phyloP scores from a whole-genome alignment of 1,284 basidiomycete genomes.

The Microbotryum intermedium region DNA sequence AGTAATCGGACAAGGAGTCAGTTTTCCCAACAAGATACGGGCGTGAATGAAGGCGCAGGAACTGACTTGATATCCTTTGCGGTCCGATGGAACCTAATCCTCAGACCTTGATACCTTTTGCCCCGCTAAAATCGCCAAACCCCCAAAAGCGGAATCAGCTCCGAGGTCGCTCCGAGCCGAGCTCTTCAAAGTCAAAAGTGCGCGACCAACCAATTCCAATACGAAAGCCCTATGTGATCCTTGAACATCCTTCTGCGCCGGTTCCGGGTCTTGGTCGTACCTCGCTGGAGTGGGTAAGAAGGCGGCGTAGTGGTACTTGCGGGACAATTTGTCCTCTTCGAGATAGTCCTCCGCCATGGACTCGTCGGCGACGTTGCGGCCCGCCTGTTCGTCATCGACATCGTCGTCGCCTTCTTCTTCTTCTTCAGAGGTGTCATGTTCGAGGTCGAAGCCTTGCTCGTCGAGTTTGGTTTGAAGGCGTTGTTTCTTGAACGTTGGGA shows the following conservation, averaged over 20 bases:
- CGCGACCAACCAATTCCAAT: slow-evolving; percentile 4
- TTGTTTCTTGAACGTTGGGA: neutral
- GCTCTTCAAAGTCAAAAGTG: neutral
- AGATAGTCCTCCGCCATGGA: slow-evolving; percentile 8
- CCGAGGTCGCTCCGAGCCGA: neutral
- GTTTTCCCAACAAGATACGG: no score
- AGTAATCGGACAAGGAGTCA: no score
- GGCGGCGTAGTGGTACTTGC: neutral
- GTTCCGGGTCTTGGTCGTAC: neutral
- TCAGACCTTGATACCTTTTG: slow-evolving; percentile 1
- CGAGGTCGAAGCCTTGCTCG: neutral
- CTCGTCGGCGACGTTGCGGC: neutral
- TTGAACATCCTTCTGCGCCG: neutral
- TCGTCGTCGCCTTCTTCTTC: neutral
- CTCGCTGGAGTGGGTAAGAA: neutral
- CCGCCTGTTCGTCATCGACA: neutral
- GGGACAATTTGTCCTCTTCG: neutral
- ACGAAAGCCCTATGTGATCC: neutral
- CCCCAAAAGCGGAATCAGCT: neutral
- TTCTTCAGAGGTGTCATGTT: slow-evolving; percentile 1
- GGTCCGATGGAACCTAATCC: neutral
- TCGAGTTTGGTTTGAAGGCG: neutral
- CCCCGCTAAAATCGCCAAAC: neutral
- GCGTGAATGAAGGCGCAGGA: no score
- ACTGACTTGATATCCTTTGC: neutral